Evolutionary conservation across 2,329 filamentous ascomycete species (phyloP), one percentile per base, ranked within the genome.

Genomic region (Neospermospora avenae): DNA sequence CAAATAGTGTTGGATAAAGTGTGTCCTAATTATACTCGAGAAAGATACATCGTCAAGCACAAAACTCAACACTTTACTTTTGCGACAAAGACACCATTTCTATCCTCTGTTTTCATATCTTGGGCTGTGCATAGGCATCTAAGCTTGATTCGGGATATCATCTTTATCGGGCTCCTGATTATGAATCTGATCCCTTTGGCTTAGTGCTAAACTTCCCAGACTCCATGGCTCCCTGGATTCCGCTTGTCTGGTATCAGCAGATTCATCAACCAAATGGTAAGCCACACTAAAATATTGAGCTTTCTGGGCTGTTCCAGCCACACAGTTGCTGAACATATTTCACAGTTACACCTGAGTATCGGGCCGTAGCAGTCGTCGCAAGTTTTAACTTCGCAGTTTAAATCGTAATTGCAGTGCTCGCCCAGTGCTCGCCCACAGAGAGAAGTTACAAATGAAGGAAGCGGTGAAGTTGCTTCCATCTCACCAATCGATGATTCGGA

Each of bases 241-340:
- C 87, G 5, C 77, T 87, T 28, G 69, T 88, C 11, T 79, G 87
- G 13, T 89, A 85, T 85, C 81, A 85, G 73, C 83, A 86, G 68
- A 77, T 85, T 0, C 84, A 88, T 58, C 82, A 80, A 0, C 85
- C 85, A 0, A 65, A 75, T 55, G 62, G 51, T 88, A 87, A 54
- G 85, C 0, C 73, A 81, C 4, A 75, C 77, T 6, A 85, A 42
- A 76, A 0, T 69, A 77, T 53, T 2, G 18, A 1, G 6, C 31
- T 3, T 39, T 39, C 7, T 3, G 7, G 6, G 6, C 31, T 35
- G 6, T 13, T 35, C 18, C 37, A n/a, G 4, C n/a, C n/a, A n/a
- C n/a, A 16, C 0, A 3, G 37, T 16, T 41, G 52, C 52, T 56
- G n/a, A 55, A 13, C 18, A 22, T 55, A 14, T 20, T 20, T 6